Evolutionary conservation across 371 early-diverging fungal genomes (phyloP), one percentile per base, ranked within the genome.

Genomic region (Mortierella sp.): DNA sequence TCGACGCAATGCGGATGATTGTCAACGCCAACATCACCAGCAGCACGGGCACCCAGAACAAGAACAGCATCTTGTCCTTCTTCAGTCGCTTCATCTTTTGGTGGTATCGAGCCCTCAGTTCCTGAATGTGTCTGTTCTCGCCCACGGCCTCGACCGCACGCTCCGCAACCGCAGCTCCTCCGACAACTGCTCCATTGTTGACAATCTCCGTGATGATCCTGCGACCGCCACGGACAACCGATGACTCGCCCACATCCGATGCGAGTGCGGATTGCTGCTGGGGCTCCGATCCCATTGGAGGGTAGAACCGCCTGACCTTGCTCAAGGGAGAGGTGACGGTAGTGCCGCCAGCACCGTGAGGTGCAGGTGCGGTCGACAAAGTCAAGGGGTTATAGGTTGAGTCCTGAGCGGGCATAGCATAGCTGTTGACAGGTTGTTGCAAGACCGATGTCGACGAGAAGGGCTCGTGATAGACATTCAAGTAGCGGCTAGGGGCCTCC

Each of bases 11-110:
- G 24, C 83, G 58, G 48, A 83, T 83, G 52, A 85, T 73, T 19
- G 76, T 80, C 70, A 85, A 68, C 0, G 84, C 77, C 19, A 74
- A 58, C 87, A 79, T 80, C 37, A 82, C 78, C 68, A 84, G 63
- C 61, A 86, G 52, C 13, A 79, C 79, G 45, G 81, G 85, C 31
- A 85, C 83, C 81, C 85, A 86, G 79, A 85, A 85, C 61, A 87
- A 53, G 81, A 84, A 87, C 48, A 84, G 70, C 83, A 86, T 82
- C 76, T 79, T 78, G 70, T 83, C 79, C 66, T 86, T 82, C 67
- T 83, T 86, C 39, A 86, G 74, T 14, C 77, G 79, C 68, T 64
- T 83, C 70, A 80, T 80, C 73, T 76, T 87, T 70, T 84, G 73
- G 53, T 79, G 82, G 65, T 86, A 85, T 66, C 77, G 43, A 26